Evolutionary conservation across 345 rosid genomes (phyloP).

Genomic region (Microthlaspi erraticum): DNA sequence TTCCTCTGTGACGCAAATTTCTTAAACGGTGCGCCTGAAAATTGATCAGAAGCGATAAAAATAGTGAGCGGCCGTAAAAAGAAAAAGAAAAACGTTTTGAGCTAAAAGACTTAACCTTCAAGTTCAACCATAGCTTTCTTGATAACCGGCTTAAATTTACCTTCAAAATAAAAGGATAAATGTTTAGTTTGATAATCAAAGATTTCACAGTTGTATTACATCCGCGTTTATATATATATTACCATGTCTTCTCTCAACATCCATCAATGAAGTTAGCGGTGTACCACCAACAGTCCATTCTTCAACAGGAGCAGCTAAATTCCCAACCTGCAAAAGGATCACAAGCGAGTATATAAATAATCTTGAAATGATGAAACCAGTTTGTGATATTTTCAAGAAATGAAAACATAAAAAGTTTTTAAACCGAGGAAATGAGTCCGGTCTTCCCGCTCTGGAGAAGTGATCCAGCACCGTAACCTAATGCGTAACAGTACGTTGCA

Average conservation of each 20-base stretch:
- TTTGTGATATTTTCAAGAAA: constrained; percentile 12
- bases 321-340: constrained; percentile 68
- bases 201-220: not conserved
- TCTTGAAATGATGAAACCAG: constrained; percentile 24
- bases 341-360: not conserved
- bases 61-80: not conserved
- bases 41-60: constrained; percentile 9
- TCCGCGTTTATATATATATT: not conserved
- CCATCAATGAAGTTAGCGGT: constrained; percentile 90
- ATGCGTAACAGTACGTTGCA: constrained; percentile 85
- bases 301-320: constrained; percentile 82
- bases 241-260: constrained; percentile 99
- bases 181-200: not conserved
- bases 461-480: constrained; percentile 91
- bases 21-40: constrained; percentile 87
- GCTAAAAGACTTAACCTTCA: constrained; percentile 57
- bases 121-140: constrained; percentile 99
- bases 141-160: constrained; percentile 95
- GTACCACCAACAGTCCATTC: constrained; percentile 97
- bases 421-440: constrained; percentile 88
- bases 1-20: constrained; percentile 72
- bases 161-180: constrained; percentile 43
- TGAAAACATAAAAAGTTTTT: constrained; percentile 20
- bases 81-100: not conserved
- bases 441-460: constrained; percentile 89